phyloP scores from a whole-genome alignment of 2,329 filamentous ascomycete species.

The Microcyclospora tardicrescens region DNA sequence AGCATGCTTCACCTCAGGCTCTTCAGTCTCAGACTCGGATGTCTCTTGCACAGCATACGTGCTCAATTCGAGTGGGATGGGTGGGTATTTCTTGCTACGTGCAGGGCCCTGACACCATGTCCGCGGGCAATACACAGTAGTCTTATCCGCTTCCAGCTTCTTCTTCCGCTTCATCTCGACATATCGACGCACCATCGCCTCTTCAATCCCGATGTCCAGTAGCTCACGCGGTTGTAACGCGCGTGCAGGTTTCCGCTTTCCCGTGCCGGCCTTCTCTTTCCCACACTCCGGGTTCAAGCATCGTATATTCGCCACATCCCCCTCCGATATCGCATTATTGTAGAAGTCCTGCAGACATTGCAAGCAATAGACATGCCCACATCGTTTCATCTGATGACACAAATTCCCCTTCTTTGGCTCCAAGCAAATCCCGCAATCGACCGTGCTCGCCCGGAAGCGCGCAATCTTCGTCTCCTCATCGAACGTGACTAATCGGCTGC shows the following conservation, averaged over 20 bases:
- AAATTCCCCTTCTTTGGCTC: conserved; percentile 78
- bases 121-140: conserved; percentile 83
- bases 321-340: conserved; percentile 73
- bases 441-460: conserved; percentile 71
- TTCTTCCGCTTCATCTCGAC: conserved; percentile 85
- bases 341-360: conserved; percentile 85
- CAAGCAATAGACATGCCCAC: conserved; percentile 82
- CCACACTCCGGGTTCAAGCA: conserved; percentile 73
- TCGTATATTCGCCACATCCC: conserved; percentile 64
- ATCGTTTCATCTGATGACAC: conserved; percentile 73
- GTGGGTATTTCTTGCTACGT: conserved; percentile 39
- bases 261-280: conserved; percentile 36
- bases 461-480: conserved; percentile 61
- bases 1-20: conserved; percentile 9
- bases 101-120: conserved; percentile 87
- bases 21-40: conserved; percentile 22
- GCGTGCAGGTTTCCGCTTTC: conserved; percentile 47
- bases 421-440: conserved; percentile 76
- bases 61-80: conserved; percentile 29
- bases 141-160: conserved; percentile 80
- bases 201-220: conserved; percentile 36
- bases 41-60: conserved; percentile 25
- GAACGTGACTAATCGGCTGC: conserved; percentile 63
- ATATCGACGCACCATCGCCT: conserved; percentile 69
- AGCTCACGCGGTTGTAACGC: conserved; percentile 74